Evolutionary conservation across 768 basidiomycete genomes (phyloP), one percentile per base, ranked within the genome.

Genomic region (Termitomyces bulborhizus): DNA sequence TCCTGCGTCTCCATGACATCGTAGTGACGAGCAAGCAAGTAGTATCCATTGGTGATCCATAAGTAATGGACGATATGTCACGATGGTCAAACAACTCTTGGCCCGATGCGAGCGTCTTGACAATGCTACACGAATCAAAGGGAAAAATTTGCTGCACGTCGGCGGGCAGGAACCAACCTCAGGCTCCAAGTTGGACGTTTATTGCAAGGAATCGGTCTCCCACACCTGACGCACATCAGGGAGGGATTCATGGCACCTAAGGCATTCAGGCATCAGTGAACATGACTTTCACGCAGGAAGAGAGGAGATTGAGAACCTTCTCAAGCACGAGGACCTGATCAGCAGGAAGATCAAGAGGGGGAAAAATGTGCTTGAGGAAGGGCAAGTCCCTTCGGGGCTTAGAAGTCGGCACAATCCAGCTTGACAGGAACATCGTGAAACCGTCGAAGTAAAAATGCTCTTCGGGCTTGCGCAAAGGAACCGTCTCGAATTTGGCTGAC

Each of bases 1-100:
- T 98, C 96, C 65, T 98, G 97, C 84, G 98, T 85, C 68, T 98
- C 97, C 91, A 98, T 97, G 58, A 98, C 80, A 66, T 98, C 97
- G 67, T 98, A 21, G 21, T 21, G 21, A 21, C 21, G 21, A 21
- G 21, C 21, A 2, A 21, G 21, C 21, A 21, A 21, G 21, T 21
- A 21, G 21, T 21, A 21, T 21, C 2, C 21, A 21, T 21, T 21
- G 21, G n/a, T 21, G 21, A 21, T 21, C 21, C 21, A 21, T 21
- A 21, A 21, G 21, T 21, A 21, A 21, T 21, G 21, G 6, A 31
- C 8, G 5, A 31, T 31, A 31, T 31, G 21, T 31, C 6, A 31
- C 6, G 29, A 31, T 31, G 29, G 29, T 31, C 29, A 8, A 31
- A 8, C 29, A 6, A 31, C 8, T 6, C 18, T 31, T 1, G 90